Evolutionary conservation across 176 grass and related monocot species (phyloP), one percentile per base, ranked within the genome.

Genomic region (Microstegium vimineum): DNA sequence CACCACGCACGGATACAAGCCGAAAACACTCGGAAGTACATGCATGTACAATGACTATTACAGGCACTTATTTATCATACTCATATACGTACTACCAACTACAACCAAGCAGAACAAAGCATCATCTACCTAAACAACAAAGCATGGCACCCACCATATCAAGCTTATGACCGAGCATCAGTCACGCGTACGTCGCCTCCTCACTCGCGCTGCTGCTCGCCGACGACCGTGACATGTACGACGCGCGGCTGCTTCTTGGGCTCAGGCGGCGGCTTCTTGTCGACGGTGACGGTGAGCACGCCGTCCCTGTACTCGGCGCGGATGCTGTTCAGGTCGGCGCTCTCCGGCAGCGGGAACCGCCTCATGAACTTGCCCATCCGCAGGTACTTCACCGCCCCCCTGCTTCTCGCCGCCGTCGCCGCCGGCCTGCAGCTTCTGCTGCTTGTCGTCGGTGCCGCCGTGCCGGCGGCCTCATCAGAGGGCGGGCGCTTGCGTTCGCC

Each of bases 311-410:
- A 90, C 49, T 75, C 81, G 1, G 91, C 89, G 27, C 47, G 32
- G 66, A 93, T 23, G 70, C 71, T 81, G 57, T 93, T 86, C 17
- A 87, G 40, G 66, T 89, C 81, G 37, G 87, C 75, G 68, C 86
- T 81, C 5, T 91, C 89, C 23, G 84, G 89, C 38, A 94, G 72
- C 42, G 84, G 47, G 82, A 91, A 93, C 69, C 49, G 71, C 23
- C 84, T 49, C 91, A 91, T 90, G 78, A 97, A 93, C 71, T 90
- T 97, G 40, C 94, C 91, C 86, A 91, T 77, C 61, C 87, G 59
- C 38, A 90, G 75, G 71, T 90, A 95, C 82, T 84, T 92, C 3
- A 80, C 77, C 8, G 69, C 85, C 10, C 8, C 75, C 85, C 10
- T 18, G 6, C 23, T 36, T 15, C 62, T 67, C 40, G 36, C 52